Evolutionary conservation across 2,329 filamentous ascomycete species (phyloP).

Genomic region (Parascedosporium putredinis): DNA sequence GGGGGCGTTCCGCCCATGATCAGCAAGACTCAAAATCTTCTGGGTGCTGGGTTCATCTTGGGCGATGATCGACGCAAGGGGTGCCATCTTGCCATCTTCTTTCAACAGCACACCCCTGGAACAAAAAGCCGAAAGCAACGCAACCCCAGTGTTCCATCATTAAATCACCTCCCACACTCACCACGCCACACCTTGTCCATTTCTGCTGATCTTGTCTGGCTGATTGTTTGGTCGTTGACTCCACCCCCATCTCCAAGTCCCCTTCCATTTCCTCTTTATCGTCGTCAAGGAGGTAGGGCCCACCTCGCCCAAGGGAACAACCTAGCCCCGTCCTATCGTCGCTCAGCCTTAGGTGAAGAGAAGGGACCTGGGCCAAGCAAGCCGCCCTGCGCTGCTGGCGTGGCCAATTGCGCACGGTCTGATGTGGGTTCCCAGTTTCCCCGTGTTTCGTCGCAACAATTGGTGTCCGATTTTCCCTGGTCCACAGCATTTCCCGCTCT

Average conservation of each 20-base stretch:
- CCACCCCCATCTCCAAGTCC: neutral
- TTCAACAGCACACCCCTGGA: too few relatives aligned
- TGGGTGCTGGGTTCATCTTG: too few relatives aligned
- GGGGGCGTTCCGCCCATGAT: too few relatives aligned
- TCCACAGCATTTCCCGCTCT: neutral
- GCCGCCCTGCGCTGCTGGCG: neutral
- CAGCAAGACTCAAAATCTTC: too few relatives aligned
- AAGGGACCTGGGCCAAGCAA: neutral
- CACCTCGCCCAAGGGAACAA: neutral
- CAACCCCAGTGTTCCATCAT: neutral
- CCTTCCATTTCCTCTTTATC: neutral
- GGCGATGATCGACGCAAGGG: too few relatives aligned
- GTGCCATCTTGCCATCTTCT: too few relatives aligned
- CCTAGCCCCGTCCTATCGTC: neutral
- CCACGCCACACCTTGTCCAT: too few relatives aligned
- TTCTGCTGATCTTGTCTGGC: too few relatives aligned
- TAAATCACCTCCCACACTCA: neutral
- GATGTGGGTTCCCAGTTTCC: neutral
- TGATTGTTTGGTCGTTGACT: neutral
- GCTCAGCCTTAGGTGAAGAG: too few relatives aligned
- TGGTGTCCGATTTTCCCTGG: neutral
- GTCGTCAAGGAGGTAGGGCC: neutral
- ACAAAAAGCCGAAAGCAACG: neutral
- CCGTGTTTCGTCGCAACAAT: neutral
- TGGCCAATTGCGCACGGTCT: neutral